Evolutionary conservation across 768 basidiomycete species (phyloP).

Genomic region (Suillus plorans): DNA sequence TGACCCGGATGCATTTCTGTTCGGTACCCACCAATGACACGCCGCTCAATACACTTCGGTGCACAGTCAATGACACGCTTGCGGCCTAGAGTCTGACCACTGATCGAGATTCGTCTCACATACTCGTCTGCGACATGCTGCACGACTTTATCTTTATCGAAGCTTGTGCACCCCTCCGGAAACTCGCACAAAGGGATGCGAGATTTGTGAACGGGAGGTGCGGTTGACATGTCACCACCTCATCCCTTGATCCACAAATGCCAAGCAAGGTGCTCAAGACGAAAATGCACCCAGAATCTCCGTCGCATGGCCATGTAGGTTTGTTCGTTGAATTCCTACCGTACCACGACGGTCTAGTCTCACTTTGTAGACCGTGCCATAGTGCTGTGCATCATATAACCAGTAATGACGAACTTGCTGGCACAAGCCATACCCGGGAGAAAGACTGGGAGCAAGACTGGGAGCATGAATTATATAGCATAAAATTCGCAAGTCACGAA

Average conservation of each 20-base stretch:
- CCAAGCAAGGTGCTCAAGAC: slow-evolving; percentile 50
- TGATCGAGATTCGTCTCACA: slow-evolving; percentile 40
- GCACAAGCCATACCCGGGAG: too few species aligned
- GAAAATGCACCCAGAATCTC: slow-evolving; percentile 54
- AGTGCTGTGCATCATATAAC: slow-evolving; percentile 50
- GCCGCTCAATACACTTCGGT: slow-evolving; percentile 39
- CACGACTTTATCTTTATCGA: slow-evolving; percentile 47
- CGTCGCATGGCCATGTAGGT: slow-evolving; percentile 49
- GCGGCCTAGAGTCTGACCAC: slow-evolving; percentile 45
- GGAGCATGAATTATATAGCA: too few species aligned
- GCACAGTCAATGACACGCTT: slow-evolving; percentile 49
- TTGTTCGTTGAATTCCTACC: slow-evolving; percentile 19
- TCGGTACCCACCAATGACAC: too few species aligned
- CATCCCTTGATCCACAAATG: slow-evolving; percentile 52
- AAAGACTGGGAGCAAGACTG: too few species aligned
- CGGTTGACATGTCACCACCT: slow-evolving; percentile 63
- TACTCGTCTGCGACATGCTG: slow-evolving; percentile 42
- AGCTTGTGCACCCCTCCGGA: slow-evolving; percentile 37
- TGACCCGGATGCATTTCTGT: too few species aligned
- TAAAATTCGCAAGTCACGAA: too few species aligned
- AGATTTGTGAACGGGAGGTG: slow-evolving; percentile 57
- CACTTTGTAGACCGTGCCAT: slow-evolving; percentile 47
- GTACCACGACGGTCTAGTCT: neutral
- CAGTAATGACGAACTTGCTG: slow-evolving; percentile 20
- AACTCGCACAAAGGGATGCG: slow-evolving; percentile 38